Evolutionary conservation across 805 yeast species (phyloP).

Genomic region (Candida xyloterini): DNA sequence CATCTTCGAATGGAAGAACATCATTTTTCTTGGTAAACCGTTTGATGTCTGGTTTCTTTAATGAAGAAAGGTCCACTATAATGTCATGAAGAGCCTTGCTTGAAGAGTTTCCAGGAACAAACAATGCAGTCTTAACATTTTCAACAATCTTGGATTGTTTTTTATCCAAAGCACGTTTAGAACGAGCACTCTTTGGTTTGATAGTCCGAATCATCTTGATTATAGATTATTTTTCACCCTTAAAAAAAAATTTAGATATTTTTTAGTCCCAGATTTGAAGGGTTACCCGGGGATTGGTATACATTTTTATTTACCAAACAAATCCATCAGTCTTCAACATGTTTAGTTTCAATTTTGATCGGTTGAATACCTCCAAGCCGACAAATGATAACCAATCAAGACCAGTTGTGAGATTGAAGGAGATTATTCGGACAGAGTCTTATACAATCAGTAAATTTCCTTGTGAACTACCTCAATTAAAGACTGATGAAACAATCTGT

Average conservation of each 20-base stretch:
- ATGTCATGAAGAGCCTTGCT: conserved; percentile 82
- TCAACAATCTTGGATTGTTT: conserved; percentile 86
- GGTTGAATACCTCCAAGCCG: conserved; percentile 8
- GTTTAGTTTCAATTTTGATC: conserved; percentile 10
- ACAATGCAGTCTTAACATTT: conserved; percentile 84
- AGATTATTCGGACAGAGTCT: conserved; percentile 55
- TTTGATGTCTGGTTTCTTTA: conserved; percentile 88
- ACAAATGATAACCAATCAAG: background rate
- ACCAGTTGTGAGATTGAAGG: conserved; percentile 26
- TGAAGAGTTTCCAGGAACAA: conserved; percentile 84
- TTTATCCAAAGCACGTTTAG: conserved; percentile 90
- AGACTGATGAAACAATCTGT: conserved; percentile 25
- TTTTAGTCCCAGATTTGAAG: background rate
- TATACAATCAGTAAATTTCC: conserved; percentile 57
- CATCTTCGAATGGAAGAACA: conserved; percentile 89
- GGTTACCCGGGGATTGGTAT: conserved; percentile 11
- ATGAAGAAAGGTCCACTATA: conserved; percentile 80
- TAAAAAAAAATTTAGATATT: conserved; percentile 10
- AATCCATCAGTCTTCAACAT: conserved; percentile 1
- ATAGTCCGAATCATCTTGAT: conserved; percentile 43
- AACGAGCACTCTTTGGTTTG: conserved; percentile 91
- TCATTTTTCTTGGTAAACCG: conserved; percentile 88
- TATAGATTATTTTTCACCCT: background rate
- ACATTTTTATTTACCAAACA: conserved; percentile 11
- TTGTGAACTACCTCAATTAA: conserved; percentile 46